phyloP scores from a whole-genome alignment of 192 early-diverging fungal genomes.

The Coemansia erecta region DNA sequence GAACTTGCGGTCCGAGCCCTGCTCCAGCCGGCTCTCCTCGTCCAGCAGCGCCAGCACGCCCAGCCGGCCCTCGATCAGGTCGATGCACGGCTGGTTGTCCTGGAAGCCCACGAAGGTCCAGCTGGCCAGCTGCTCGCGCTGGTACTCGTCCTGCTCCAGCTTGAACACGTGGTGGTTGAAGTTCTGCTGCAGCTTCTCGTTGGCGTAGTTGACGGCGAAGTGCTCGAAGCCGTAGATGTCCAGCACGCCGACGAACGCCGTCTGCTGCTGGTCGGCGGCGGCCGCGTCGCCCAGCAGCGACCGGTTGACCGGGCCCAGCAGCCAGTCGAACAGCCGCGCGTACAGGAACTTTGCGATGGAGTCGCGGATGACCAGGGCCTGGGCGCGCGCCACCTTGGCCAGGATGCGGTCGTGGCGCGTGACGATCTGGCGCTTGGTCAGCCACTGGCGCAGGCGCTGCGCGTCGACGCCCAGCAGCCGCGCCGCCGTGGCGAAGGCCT shows the following conservation, averaged over 20 bases:
- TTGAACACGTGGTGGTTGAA: slow-evolving; percentile 73
- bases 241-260: slow-evolving; percentile 80
- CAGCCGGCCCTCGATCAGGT: slow-evolving; percentile 90
- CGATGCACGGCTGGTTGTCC: slow-evolving; percentile 98
- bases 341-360: slow-evolving; percentile 73
- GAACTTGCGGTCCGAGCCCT: slow-evolving; percentile 50
- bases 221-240: slow-evolving; percentile 84
- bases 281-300: slow-evolving; percentile 58
- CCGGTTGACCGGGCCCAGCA: slow-evolving; percentile 79
- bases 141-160: slow-evolving; percentile 73
- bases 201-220: slow-evolving; percentile 80
- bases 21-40: slow-evolving; percentile 61
- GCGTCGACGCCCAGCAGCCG: slow-evolving; percentile 79
- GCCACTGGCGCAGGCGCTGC: slow-evolving; percentile 67
- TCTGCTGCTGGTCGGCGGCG: slow-evolving; percentile 56
- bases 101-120: slow-evolving; percentile 99
- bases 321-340: slow-evolving; percentile 78
- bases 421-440: slow-evolving; percentile 84
- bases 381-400: slow-evolving; percentile 68
- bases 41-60: slow-evolving; percentile 93
- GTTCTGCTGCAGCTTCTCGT: slow-evolving; percentile 83
- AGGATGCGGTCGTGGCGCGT: slow-evolving; percentile 77
- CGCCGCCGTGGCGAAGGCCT: slow-evolving; percentile 70
- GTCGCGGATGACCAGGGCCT: slow-evolving; percentile 72
- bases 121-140: slow-evolving; percentile 81